phyloP scores from a whole-genome alignment of 495 filamentous ascomycete genomes.

The Talaromyces ruber region DNA sequence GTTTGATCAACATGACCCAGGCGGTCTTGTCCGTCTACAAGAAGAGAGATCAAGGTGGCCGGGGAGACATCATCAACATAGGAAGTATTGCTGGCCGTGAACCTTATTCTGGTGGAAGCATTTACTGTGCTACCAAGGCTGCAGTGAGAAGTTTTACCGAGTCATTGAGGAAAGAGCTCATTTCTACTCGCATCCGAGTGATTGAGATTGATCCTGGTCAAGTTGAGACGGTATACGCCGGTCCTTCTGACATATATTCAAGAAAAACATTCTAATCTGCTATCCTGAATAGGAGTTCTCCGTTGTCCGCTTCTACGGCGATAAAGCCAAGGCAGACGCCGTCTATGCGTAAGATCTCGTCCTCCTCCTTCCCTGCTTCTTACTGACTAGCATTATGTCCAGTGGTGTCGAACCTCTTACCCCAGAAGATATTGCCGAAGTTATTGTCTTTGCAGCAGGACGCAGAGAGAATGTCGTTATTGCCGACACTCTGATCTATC shows the following conservation, averaged over 20 bases:
- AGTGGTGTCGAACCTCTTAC: constrained; percentile 87
- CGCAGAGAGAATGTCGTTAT: constrained; percentile 91
- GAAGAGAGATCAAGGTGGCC: constrained; percentile 65
- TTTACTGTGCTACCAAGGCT: constrained; percentile 96
- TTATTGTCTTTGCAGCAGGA: constrained; percentile 83
- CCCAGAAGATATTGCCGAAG: constrained; percentile 89
- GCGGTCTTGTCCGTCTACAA: constrained; percentile 80
- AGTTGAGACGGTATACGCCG: constrained; percentile 71
- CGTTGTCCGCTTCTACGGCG: constrained; percentile 84
- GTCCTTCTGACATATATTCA: not conserved
- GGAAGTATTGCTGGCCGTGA: constrained; percentile 92
- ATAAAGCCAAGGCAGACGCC: constrained; percentile 89
- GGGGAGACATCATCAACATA: constrained; percentile 94
- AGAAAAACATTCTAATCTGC: constrained; percentile 9
- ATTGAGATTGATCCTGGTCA: constrained; percentile 95
- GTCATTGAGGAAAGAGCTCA: constrained; percentile 77
- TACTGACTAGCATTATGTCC: not conserved
- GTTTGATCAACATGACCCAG: constrained; percentile 96
- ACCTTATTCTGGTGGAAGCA: constrained; percentile 79
- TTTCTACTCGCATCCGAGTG: constrained; percentile 76
- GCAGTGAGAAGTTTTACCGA: constrained; percentile 88
- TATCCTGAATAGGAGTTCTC: constrained; percentile 66
- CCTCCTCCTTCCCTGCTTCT: not conserved
- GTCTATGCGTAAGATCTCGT: constrained; percentile 64
- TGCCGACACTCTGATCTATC: constrained; percentile 85